phyloP scores from a whole-genome alignment of 164 flowering plant genomes.

The Houttuynia cordata region DNA sequence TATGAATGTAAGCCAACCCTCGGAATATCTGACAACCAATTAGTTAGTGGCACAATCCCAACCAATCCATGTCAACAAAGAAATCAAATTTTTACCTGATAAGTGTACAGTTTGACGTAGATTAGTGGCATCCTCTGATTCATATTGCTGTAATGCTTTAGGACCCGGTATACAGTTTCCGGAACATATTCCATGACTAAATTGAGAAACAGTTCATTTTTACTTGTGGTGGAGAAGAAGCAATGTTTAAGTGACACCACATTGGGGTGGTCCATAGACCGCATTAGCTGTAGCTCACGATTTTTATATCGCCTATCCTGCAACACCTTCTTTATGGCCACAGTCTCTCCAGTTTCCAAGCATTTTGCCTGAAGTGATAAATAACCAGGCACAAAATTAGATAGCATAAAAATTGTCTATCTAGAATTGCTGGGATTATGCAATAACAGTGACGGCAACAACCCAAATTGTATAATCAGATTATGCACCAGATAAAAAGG shows the following conservation, averaged over 20 bases:
- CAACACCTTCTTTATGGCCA: constrained; percentile 88
- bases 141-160: constrained; percentile 64
- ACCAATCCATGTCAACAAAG: background rate
- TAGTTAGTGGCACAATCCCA: background rate
- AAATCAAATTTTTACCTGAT: constrained; percentile 34
- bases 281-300: constrained; percentile 90
- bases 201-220: constrained; percentile 81
- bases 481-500: background rate
- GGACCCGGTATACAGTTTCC: constrained; percentile 64
- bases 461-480: no score
- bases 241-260: constrained; percentile 82
- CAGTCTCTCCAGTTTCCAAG: constrained; percentile 85
- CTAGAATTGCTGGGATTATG: no score
- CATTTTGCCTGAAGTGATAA: constrained; percentile 65
- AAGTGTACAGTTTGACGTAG: constrained; percentile 81
- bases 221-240: constrained; percentile 86
- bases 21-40: constrained; percentile 56
- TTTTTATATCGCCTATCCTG: constrained; percentile 91
- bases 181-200: constrained; percentile 97
- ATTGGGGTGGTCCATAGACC: constrained; percentile 91
- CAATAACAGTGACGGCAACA: no score
- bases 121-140: constrained; percentile 94
- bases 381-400: no score
- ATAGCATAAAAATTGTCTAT: no score
- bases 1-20: constrained; percentile 76